Base-by-base conservation (phyloP, 2,329 filamentous ascomycete species). In the Epichloe bromicola region DNA sequence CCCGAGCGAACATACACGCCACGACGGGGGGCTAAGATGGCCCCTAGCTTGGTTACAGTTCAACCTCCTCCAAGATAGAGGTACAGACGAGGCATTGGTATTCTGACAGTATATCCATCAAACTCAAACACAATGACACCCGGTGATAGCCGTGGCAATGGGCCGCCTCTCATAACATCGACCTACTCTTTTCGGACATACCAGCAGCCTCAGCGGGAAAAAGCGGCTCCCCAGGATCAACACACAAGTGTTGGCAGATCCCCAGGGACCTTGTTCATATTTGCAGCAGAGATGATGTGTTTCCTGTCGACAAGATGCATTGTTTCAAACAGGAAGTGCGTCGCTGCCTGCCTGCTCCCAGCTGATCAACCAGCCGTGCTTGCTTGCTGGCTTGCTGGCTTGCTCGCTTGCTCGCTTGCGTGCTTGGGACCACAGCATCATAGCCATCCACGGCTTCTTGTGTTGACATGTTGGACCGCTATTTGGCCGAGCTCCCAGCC, bases 141-240 rank as follows among this genome's bases (percentile, higher is more conserved):
- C 55, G 51, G 48, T 38, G 50, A 52, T 56, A 55, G 53, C 54
- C 54, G 53, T 49, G 36, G 38, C 39, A 44, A 26, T 43, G 51
- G 51, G 53, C 55, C 49, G 55, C 51, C 46, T 55, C 46, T 51
- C 41, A 26, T 48, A 36, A 33, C 17, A 40, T 36, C 15, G 26
- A 46, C 49, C 49, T 46, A 45, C 49, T 40, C 37, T 42, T 46
- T 39, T 30, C 26, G 49, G 49, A 37, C 42, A 46, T 23, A n/a
- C 17, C 44, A 43, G 44, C 38, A 51, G 30, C 44, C 49, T 39
- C 43, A 30, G 37, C n/a, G 14, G 26, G 38, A 39, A 12, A 19
- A 23, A 3, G 15, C 23, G 49, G 23, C 11, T 42, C 19, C 38
- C 37, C 44, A 15, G 14, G 3, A 15, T 49, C 10, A 14, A 43